phyloP scores from a whole-genome alignment of 2,329 filamentous ascomycete genomes.

The Podosphaera aphanis region DNA sequence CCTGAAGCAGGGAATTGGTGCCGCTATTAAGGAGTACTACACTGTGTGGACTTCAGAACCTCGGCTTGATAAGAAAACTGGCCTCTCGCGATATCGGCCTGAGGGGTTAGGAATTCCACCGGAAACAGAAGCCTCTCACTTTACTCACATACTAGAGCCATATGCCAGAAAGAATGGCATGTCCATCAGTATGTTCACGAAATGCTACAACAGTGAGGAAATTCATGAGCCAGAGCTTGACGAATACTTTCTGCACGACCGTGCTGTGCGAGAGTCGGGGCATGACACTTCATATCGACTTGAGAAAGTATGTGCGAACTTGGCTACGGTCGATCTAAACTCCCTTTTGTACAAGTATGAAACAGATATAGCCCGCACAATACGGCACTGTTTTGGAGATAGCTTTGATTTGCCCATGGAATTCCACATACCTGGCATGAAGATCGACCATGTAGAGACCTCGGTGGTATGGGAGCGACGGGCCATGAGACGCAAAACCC shows the following conservation, averaged over 20 bases:
- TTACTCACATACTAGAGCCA: slow-evolving; percentile 20
- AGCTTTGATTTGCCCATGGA: slow-evolving; percentile 60
- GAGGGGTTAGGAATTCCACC: slow-evolving; percentile 29
- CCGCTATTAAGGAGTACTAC: slow-evolving; percentile 60
- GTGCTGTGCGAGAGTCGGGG: slow-evolving; percentile 83
- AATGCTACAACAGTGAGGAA: slow-evolving; percentile 59
- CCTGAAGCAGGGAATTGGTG: slow-evolving; percentile 53
- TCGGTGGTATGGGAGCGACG: slow-evolving; percentile 81
- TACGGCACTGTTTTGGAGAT: slow-evolving; percentile 66
- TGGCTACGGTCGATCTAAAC: slow-evolving; percentile 88
- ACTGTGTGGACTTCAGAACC: slow-evolving; percentile 18
- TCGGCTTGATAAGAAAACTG: slow-evolving; percentile 24
- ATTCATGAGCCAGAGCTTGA: slow-evolving; percentile 74
- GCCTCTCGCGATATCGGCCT: slow-evolving; percentile 28
- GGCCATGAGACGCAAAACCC: slow-evolving; percentile 58
- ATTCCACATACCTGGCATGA: slow-evolving; percentile 47
- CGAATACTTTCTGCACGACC: slow-evolving; percentile 87
- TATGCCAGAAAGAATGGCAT: slow-evolving; percentile 39
- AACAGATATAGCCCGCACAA: slow-evolving; percentile 69
- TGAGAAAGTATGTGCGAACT: slow-evolving; percentile 64
- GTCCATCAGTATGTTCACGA: slow-evolving; percentile 62
- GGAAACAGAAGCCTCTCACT: slow-evolving; percentile 31
- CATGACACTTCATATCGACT: slow-evolving; percentile 92
- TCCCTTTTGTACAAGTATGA: slow-evolving; percentile 94
- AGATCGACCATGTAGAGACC: slow-evolving; percentile 48